Evolutionary conservation across 768 basidiomycete species (phyloP).

Genomic region (Saitozyma podzolica): DNA sequence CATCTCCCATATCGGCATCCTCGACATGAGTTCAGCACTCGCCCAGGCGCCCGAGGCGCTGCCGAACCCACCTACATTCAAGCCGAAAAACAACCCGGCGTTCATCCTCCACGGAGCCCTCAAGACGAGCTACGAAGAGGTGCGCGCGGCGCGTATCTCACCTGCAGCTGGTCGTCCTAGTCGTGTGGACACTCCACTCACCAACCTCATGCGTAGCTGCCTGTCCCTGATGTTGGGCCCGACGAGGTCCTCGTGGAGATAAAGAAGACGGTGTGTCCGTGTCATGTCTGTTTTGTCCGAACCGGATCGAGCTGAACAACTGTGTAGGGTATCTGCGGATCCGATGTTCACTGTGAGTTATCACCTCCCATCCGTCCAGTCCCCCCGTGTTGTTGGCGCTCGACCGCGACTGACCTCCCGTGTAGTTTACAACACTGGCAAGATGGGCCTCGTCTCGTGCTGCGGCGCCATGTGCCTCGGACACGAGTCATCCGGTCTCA

Average conservation of each 20-base stretch:
- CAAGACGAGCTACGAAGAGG: constrained; percentile 36
- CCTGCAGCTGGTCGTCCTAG: not conserved
- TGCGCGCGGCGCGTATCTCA: constrained; percentile 7
- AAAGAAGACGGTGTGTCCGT: constrained; percentile 74
- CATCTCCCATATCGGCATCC: too few species aligned
- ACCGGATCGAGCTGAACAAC: constrained; percentile 5
- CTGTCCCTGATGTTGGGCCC: constrained; percentile 54
- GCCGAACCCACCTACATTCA: constrained; percentile 23
- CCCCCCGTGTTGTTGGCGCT: not conserved
- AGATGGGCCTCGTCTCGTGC: constrained; percentile 57
- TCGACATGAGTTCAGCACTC: constrained; percentile 19
- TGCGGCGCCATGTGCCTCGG: constrained; percentile 71
- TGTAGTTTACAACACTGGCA: constrained; percentile 74
- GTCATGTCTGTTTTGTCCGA: not conserved
- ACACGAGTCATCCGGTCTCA: constrained; percentile 84
- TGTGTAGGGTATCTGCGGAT: constrained; percentile 74
- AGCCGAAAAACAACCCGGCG: constrained; percentile 38
- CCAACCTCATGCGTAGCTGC: constrained; percentile 27
- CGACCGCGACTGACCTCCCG: constrained; percentile 1
- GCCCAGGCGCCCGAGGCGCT: constrained; percentile 8
- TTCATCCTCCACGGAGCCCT: constrained; percentile 46
- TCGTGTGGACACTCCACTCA: not conserved
- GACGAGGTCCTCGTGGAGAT: constrained; percentile 84
- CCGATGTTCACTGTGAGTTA: constrained; percentile 57
- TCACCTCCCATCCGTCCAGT: too few species aligned